phyloP scores from a whole-genome alignment of 495 filamentous ascomycete species.

The Hypomontagnella monticulosa region DNA sequence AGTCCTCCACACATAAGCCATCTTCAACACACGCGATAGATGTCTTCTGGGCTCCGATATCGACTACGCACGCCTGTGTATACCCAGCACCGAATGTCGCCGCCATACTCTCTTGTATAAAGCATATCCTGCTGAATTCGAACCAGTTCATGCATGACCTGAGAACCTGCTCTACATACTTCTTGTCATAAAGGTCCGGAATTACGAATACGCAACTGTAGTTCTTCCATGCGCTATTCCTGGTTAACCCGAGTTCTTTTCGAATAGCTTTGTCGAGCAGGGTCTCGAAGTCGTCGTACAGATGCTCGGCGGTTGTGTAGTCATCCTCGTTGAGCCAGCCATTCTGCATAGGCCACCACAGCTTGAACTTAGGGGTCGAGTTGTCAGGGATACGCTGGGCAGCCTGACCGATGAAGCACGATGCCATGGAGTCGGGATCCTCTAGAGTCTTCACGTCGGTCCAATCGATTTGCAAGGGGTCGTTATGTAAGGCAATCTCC shows the following conservation, averaged over 20 bases:
- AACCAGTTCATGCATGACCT: constrained; percentile 89
- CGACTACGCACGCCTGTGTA: constrained; percentile 90
- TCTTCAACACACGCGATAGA: constrained; percentile 98
- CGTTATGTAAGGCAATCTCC: constrained; percentile 90
- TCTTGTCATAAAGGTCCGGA: constrained; percentile 94
- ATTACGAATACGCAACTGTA: constrained; percentile 96
- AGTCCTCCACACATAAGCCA: constrained; percentile 92
- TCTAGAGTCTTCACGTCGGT: constrained; percentile 76
- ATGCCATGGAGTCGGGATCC: constrained; percentile 63
- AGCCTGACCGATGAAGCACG: constrained; percentile 80
- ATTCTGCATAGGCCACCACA: constrained; percentile 89
- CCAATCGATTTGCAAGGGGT: constrained; percentile 92
- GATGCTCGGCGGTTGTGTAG: constrained; percentile 75
- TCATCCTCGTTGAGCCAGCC: constrained; percentile 92
- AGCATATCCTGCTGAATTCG: constrained; percentile 84
- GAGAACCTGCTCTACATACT: constrained; percentile 83
- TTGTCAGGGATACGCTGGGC: constrained; percentile 87
- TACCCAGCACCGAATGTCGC: constrained; percentile 97
- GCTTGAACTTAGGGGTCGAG: constrained; percentile 87
- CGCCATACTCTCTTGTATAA: constrained; percentile 94
- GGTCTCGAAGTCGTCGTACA: constrained; percentile 85
- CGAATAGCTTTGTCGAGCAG: constrained; percentile 89
- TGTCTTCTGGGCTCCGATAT: constrained; percentile 97
- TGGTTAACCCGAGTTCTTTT: constrained; percentile 78
- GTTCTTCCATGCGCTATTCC: constrained; percentile 82